Base-by-base conservation (phyloP, 176 grass and related monocot genomes). In the Olyra latifolia region DNA sequence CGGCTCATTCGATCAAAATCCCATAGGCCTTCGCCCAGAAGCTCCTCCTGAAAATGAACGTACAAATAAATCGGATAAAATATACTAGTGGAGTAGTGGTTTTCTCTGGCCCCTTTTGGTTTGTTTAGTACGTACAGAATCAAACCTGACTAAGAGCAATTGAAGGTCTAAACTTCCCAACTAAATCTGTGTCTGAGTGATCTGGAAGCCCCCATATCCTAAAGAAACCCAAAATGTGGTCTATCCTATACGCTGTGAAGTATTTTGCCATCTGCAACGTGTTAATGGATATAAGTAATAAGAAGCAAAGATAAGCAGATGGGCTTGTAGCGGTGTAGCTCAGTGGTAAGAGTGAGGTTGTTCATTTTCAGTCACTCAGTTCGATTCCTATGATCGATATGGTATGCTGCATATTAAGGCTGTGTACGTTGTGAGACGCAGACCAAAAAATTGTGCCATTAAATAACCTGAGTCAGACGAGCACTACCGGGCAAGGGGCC, bases 211-310 rank as follows among this genome's bases (percentile, higher is more conserved):
- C 96, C 96, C 96, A 99, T 83, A 99, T 99, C 75, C 96, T 95
- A 92, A 99, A 99, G 79, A 99, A 99, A 62, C 96, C 96, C 78
- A 99, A 91, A 45, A 99, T 99, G 62, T 99, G 96, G 78, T 99
- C 96, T 80, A 99, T 99, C 76, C 96, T 95, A 77, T 95, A 99
- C 22, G 96, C 96, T n/a, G 93, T 95, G 88, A 99, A 95, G 85
- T 91, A 99, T 63, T 99, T 95, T 62, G 85, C 78, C 93, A 99
- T 86, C 96, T 99, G 90, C 80, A 89, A 76, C 23, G 20, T 69
- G 75, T 17, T 70, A 88, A 72, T 81, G 55, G 48, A 44, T 48
- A 76, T 80, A 44, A 85, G 69, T 46, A 72, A 82, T 77, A 23
- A 71, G 42, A 88, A 22, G 25, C 61, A 80, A 72, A 88, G 11